phyloP scores from a whole-genome alignment of 352 stramenopile species.

The Pythium rhizo-oryzae region DNA sequence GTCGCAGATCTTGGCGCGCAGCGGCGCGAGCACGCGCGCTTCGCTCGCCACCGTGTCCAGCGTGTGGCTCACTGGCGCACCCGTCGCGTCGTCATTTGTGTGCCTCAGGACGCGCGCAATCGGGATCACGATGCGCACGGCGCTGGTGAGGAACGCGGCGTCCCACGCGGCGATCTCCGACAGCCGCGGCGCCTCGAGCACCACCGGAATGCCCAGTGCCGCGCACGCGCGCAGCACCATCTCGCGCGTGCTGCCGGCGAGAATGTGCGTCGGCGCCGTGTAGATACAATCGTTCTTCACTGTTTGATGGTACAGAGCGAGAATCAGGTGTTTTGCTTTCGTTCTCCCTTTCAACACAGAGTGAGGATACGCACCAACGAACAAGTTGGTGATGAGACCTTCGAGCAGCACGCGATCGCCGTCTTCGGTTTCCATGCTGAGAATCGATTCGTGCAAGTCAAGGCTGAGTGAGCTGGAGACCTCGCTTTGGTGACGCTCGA shows the following conservation, averaged over 20 bases:
- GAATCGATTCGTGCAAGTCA: constrained; percentile 60
- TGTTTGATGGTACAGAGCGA: constrained; percentile 1
- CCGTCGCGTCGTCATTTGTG: background rate
- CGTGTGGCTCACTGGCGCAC: background rate
- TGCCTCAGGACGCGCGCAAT: constrained; percentile 20
- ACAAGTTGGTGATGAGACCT: constrained; percentile 83
- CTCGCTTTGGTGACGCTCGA: constrained; percentile 43
- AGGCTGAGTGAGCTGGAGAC: constrained; percentile 29
- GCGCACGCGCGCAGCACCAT: constrained; percentile 63
- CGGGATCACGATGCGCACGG: constrained; percentile 28
- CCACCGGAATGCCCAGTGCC: constrained; percentile 58
- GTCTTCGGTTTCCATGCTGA: constrained; percentile 33
- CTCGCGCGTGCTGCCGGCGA: constrained; percentile 63
- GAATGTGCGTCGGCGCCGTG: constrained; percentile 48
- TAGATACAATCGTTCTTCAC: constrained; percentile 50
- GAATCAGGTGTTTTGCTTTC: background rate
- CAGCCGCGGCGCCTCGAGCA: constrained; percentile 53
- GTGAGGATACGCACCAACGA: constrained; percentile 60
- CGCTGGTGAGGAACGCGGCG: constrained; percentile 79
- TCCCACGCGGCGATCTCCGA: constrained; percentile 58
- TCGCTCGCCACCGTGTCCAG: constrained; percentile 12
- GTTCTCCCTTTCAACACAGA: background rate
- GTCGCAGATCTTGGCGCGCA: constrained; percentile 18
- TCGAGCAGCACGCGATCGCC: constrained; percentile 49
- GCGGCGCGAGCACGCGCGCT: background rate